Base-by-base conservation (phyloP, 345 rosid species). In the Camelina hispida region DNA sequence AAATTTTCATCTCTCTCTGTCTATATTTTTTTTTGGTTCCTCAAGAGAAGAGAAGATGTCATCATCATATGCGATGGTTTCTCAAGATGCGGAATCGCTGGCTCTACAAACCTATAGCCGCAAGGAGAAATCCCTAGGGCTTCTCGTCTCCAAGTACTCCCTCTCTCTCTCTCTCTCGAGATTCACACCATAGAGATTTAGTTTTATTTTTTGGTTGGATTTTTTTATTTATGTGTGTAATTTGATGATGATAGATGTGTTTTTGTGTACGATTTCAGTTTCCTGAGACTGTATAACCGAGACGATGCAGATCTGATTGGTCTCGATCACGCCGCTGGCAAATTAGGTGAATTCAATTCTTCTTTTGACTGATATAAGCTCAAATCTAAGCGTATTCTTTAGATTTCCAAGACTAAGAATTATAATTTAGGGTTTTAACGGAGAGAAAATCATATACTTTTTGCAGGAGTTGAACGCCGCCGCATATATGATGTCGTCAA, bases 401-500 rank as follows among this genome's bases (percentile, higher is more conserved):
- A 42, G 71, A 67, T 20, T 52, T 38, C 9, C 13, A 20, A 22
- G 44, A 35, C n/a, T 13, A 35, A 35, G 43, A 28, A 28, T 3
- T 22, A 63, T 46, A 28, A 28, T 28, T 28, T 28, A 28, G 11
- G 68, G 55, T 25, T 40, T 37, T 18, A 37, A 58, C 23, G 42
- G 42, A 30, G 42, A 32, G 7, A 15, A 8, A n/a, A 9, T 7
- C 9, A 35, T 35, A 28, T 28, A 28, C 4, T 6, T 37, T 9
- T n/a, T 30, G 23, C 81, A 89, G 92, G 96, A 74, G 92, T 89
- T 52, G 97, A 89, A 79, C 84, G 94, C 16, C 84, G 97, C 22
- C 83, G 97, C 14, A 88, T 91, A 11, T 91, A 87, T 42, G 97
- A 89, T 65, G 92, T 91, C 30, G 94, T 91, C 75, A 89, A 91